These are phyloP conservation scores for Ophiostoma sp. DNA, from an alignment of 2,329 filamentous ascomycete genomes.

Conservation along the genomic window DNA sequence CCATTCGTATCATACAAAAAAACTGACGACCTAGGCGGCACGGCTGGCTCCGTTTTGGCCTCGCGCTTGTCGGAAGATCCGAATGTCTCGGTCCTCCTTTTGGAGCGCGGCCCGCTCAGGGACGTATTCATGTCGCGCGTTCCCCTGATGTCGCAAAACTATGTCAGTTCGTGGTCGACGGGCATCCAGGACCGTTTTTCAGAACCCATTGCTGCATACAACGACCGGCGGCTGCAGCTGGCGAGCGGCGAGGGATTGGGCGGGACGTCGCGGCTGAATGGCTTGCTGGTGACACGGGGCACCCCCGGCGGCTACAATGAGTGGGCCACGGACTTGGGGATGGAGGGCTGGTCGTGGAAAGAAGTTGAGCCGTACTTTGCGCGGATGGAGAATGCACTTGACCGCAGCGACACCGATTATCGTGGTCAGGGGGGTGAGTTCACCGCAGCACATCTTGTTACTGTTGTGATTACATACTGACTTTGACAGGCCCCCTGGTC, in stretches of 20 bases:
- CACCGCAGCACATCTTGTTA: neutral
- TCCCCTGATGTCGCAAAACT: conserved; percentile 37
- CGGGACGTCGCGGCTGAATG: conserved; percentile 39
- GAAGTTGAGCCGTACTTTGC: conserved; percentile 39
- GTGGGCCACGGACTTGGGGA: conserved; percentile 36
- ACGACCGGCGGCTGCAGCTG: conserved; percentile 29
- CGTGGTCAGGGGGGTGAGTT: conserved; percentile 35
- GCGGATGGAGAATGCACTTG: conserved; percentile 35
- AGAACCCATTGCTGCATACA: conserved; percentile 33
- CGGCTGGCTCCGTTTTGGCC: conserved; percentile 50
- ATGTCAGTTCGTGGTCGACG: conserved; percentile 31
- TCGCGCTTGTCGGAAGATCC: conserved; percentile 45
- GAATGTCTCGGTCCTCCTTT: conserved; percentile 40
- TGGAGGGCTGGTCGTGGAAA: conserved; percentile 40
- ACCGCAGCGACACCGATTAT: conserved; percentile 25
- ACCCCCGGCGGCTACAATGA: conserved; percentile 35
- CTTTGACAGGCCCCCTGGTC: conserved; percentile 29
- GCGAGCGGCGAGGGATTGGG: conserved; percentile 38
- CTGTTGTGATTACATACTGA: neutral
- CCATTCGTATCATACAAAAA: neutral
- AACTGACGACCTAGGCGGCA: conserved; percentile 41
- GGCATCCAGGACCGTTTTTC: conserved; percentile 33
- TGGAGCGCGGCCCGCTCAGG: conserved; percentile 39
- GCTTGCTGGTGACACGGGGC: conserved; percentile 38
- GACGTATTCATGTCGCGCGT: conserved; percentile 37